Base-by-base conservation (phyloP, 202 grass and related monocot species). In the Eragrostis tef region DNA sequence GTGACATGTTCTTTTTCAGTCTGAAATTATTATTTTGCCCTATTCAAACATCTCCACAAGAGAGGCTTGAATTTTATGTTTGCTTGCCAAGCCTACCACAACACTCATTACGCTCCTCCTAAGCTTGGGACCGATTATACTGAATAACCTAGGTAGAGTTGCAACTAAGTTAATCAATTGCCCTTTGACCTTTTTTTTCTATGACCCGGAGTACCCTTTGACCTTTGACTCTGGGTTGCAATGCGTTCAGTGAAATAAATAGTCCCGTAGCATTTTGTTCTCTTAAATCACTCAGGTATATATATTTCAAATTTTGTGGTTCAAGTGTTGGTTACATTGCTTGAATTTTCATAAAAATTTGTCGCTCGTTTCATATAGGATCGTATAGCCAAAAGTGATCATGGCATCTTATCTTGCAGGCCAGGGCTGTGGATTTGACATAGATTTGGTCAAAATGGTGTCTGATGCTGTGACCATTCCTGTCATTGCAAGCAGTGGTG, bases 401-500 rank as follows among this genome's bases (percentile, higher is more conserved):
- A 13, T 79, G 64, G 1, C 27, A 27, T 79, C 22, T 70, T 79
- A 27, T 70, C 80, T 74, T 86, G 71, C 87, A 99, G 96, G 96
- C 42, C 96, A 99, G 89, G 96, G 96, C 31, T 57, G 86, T 70
- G 93, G 96, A 77, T 99, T 93, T 73, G 93, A 95, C 83, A 90
- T 96, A 84, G 96, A 99, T 88, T 90, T 99, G 74, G 87, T 99
- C 77, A 90, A 91, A 75, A 88, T 95, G 78, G 89, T 99, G 31
- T 96, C 90, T 48, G 93, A 99, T 83, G 90, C 90, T 79, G 93
- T 99, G 54, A 96, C 93, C n/a, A 91, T 99, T 69, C 96, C 93
- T 50, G 93, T 96, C 70, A 99, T 99, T 75, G 93, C 96, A 78
- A 99, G 96, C 75, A 96, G 90, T 79, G 96, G 93, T 61, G 93